Percentiles rank a stretch among this genome's conserved stretches.
Conservation (phyloP, 2,329 filamentous ascomycete species). For the Pseudogymnoascus sp. region DNA sequence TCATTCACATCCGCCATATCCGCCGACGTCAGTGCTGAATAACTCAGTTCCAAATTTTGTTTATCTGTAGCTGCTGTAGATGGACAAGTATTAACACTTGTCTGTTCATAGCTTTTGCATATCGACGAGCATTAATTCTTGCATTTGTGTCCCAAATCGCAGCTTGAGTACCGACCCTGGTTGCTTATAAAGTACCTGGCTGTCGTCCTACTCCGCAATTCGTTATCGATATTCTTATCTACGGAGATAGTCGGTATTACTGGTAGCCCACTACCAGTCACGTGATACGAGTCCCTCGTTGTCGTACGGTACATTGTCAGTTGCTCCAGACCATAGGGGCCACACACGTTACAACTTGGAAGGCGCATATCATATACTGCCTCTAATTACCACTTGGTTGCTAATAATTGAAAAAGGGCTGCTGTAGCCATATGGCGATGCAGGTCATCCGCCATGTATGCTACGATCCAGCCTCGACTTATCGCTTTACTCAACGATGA, state of each 20-base stretch:
- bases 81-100: not conserved
- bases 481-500: slow-evolving; percentile 55
- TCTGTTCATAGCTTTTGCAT: not conserved
- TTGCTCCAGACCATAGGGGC: not conserved
- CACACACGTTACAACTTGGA: not conserved
- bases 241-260: not conserved
- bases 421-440: slow-evolving; percentile 2
- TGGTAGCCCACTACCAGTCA: not conserved
- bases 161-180: not conserved
- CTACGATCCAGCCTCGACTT: slow-evolving; percentile 57
- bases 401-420: not conserved
- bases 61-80: not conserved
- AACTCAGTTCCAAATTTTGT: not conserved
- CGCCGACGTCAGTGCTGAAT: not conserved
- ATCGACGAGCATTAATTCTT: not conserved
- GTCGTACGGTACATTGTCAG: not conserved
- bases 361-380: not conserved
- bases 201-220: slow-evolving; percentile 8
- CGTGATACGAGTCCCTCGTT: not conserved
- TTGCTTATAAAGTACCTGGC: slow-evolving; percentile 8
- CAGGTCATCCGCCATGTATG: slow-evolving; percentile 20
- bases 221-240: not conserved
- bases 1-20: slow-evolving; percentile 6
- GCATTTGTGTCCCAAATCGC: not conserved
- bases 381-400: not conserved